Evolutionary conservation across 192 early-diverging fungal species (phyloP), one percentile per base, ranked within the genome.

Genomic region (Oehlia diaphana): DNA sequence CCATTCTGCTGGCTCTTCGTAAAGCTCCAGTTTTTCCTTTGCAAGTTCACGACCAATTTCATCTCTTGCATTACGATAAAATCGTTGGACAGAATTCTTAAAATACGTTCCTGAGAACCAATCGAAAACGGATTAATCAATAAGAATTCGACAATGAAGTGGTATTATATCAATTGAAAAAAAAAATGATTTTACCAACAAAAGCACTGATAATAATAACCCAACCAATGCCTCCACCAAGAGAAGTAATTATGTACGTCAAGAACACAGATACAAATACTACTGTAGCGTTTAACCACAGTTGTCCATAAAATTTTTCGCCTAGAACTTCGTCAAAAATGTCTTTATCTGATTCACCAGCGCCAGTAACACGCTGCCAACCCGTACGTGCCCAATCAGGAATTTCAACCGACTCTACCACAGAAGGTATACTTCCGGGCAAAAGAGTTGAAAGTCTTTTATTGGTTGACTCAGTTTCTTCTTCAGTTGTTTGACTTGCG

Each of bases 1-100:
- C 96, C 96, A 98, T 64, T 95, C 95, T 16, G 92, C 94, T 61
- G 92, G 83, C 75, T 94, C 93, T 8, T 75, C 79, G 35, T 89
- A 84, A 23, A 82, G 82, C 49, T 87, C 87, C 9, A 91, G 68
- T 73, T 83, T 75, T 78, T 83, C 81, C 47, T 84, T 79, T 80
- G 89, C 82, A 70, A 93, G 82, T 68, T 93, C 92, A 23, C 92
- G 90, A 63, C 86, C 83, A 53, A 93, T 84, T 78, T 95, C 92
- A 76, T 93, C 91, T 71, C 91, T 89, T 23, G 90, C 88, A 35
- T 89, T 85, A 71, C 92, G 89, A 70, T 93, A 88, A 78, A 92
- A 89, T 61, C 92, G 88, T 26, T 86, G 88, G 13, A 93, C 88
- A 21, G 92, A 92, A 80, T 89, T 93, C 73, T 92, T 89, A 80